Evolutionary conservation across 352 stramenopile species (phyloP).

Genomic region (Globisporangium echinulatum): DNA sequence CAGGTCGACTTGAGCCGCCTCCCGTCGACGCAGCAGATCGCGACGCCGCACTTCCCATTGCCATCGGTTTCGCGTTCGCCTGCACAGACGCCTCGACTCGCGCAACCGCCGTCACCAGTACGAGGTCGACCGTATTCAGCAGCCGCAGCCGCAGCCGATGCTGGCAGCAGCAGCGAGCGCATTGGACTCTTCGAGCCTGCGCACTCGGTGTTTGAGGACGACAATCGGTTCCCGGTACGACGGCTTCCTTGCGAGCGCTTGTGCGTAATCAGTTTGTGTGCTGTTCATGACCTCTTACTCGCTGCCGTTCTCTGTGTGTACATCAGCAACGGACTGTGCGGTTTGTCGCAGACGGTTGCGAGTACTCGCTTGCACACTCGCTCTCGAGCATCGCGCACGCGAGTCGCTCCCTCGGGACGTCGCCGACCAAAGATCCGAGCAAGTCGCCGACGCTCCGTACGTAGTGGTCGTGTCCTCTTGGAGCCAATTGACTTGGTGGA

Average conservation of each 20-base stretch:
- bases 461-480: background rate
- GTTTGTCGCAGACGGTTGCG: conserved; percentile 28
- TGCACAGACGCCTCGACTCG: background rate
- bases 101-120: background rate
- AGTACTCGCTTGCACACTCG: conserved; percentile 39
- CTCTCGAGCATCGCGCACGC: conserved; percentile 7
- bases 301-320: background rate
- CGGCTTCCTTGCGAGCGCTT: background rate
- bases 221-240: conserved; percentile 42
- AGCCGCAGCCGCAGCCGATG: background rate
- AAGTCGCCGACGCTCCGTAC: conserved; percentile 3
- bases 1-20: conserved; percentile 50
- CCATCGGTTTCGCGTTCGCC: background rate
- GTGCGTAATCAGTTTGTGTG: no score
- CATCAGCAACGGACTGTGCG: conserved; percentile 35
- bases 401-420: conserved; percentile 6
- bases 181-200: background rate
- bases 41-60: conserved; percentile 30
- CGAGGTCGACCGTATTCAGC: background rate
- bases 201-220: conserved; percentile 15
- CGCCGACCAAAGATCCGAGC: conserved; percentile 2
- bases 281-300: background rate
- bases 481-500: background rate
- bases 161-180: no score
- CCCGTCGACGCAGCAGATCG: conserved; percentile 48